These are phyloP conservation scores for Aureobasidium sp. DNA, from an alignment of 2,329 filamentous ascomycete genomes.

Conservation along the genomic window DNA sequence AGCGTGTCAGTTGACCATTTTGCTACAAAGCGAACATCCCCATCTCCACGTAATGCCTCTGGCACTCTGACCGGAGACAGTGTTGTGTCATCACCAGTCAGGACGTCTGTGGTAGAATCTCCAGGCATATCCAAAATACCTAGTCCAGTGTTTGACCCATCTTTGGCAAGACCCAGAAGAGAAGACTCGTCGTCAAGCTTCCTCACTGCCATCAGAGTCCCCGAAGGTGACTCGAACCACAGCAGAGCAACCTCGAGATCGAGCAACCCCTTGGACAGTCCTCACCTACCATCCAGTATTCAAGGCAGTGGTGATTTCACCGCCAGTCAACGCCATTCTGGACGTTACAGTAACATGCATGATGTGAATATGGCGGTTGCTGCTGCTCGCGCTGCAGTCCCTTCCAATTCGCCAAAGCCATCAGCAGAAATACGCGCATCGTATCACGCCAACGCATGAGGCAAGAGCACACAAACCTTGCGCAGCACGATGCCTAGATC, in stretches of 20 bases:
- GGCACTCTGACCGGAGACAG: not conserved
- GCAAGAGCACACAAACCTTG: not conserved
- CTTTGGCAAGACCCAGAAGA: slow-evolving; percentile 28
- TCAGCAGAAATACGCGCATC: not conserved
- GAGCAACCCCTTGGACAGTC: not conserved
- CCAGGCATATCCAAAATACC: slow-evolving; percentile 32
- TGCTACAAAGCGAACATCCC: not conserved
- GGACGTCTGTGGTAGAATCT: not conserved
- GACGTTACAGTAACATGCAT: not conserved
- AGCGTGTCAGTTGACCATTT: not conserved
- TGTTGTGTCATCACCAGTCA: not conserved
- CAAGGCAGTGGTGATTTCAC: not conserved
- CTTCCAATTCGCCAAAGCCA: not conserved
- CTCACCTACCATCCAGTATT: not conserved
- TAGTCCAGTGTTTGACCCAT: slow-evolving; percentile 29
- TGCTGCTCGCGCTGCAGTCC: not conserved
- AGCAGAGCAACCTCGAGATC: slow-evolving; percentile 22
- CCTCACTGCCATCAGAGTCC: slow-evolving; percentile 22
- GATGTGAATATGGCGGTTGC: slow-evolving; percentile 1
- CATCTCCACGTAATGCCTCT: not conserved
- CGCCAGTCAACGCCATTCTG: not conserved
- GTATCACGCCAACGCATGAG: slow-evolving; percentile 4
- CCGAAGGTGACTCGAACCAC: slow-evolving; percentile 20
- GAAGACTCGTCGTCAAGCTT: slow-evolving; percentile 32
- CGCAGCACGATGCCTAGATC: not conserved